A percentile compares a stretch with the other conserved stretches of the same genome.
Evolutionary conservation across 31 red algal genomes (phyloP).

Genomic region (Pterothamnion heteromorphum): DNA sequence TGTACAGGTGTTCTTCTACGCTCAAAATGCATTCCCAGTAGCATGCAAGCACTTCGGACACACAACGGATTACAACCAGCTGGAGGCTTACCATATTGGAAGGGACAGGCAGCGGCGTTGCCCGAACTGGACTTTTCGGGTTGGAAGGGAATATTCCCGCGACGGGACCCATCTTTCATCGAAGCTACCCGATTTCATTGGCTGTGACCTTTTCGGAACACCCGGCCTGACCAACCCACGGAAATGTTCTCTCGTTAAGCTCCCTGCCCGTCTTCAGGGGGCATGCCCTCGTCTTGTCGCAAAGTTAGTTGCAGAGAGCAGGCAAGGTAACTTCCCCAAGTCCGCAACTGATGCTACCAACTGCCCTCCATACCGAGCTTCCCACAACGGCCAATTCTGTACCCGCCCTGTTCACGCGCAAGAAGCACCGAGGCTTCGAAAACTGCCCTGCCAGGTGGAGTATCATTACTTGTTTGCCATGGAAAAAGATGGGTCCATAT

Average conservation of each 20-base stretch:
- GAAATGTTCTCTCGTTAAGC: neutral
- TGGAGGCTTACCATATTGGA: neutral
- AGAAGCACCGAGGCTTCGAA: neutral
- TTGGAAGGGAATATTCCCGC: neutral
- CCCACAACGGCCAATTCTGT: too few relatives aligned
- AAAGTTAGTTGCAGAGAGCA: neutral
- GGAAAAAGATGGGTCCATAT: too few relatives aligned
- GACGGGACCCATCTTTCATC: neutral
- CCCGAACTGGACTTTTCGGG: neutral
- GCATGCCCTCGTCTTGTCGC: neutral
- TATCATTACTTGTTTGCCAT: conserved; percentile 18
- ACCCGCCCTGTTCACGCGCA: neutral
- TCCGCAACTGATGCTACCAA: neutral
- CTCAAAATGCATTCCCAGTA: neutral
- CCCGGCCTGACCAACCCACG: neutral
- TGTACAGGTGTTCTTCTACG: neutral
- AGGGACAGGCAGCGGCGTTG: neutral
- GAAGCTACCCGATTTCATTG: neutral
- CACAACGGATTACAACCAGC: neutral
- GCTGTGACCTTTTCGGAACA: neutral
- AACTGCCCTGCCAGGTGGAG: neutral
- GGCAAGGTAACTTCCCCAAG: neutral
- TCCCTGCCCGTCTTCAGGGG: neutral
- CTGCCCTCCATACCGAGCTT: too few relatives aligned
- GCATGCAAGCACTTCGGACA: neutral